phyloP scores from a whole-genome alignment of 192 early-diverging fungal species.

The Coemansia sp. region DNA sequence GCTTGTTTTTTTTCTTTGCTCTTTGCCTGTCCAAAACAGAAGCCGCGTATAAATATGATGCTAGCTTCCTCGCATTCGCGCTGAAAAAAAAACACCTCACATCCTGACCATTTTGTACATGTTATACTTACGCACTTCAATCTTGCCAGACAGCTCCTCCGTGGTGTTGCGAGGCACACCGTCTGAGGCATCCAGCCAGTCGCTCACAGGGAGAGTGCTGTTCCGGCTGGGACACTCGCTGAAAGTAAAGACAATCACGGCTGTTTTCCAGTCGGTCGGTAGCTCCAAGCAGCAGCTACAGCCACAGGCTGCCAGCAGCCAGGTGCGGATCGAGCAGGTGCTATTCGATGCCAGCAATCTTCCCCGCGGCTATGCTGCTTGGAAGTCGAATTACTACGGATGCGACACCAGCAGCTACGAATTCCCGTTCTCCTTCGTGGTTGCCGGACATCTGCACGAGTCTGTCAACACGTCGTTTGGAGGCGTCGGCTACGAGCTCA shows the following conservation, averaged over 20 bases:
- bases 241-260: slow-evolving; percentile 19
- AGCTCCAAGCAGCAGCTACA: background rate
- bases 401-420: slow-evolving; percentile 9
- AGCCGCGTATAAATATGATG: background rate
- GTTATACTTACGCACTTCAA: slow-evolving; percentile 32
- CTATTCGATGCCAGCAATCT: slow-evolving; percentile 22
- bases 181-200: slow-evolving; percentile 31
- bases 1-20: too few species aligned
- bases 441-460: slow-evolving; percentile 37
- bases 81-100: background rate
- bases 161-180: slow-evolving; percentile 25
- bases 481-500: slow-evolving; percentile 32
- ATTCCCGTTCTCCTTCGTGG: slow-evolving; percentile 31
- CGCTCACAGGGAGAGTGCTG: slow-evolving; percentile 30
- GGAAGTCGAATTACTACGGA: slow-evolving; percentile 7
- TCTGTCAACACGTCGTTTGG: slow-evolving; percentile 31
- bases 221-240: slow-evolving; percentile 29
- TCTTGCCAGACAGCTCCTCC: slow-evolving; percentile 18
- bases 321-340: slow-evolving; percentile 6
- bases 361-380: slow-evolving; percentile 9
- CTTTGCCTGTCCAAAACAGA: too few species aligned
- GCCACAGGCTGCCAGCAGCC: slow-evolving; percentile 1
- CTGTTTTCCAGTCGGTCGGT: slow-evolving; percentile 16
- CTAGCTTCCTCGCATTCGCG: background rate
- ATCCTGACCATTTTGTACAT: slow-evolving; percentile 8